Conservation (phyloP, 2,329 filamentous ascomycete species). For the Massarina eburnea region DNA sequence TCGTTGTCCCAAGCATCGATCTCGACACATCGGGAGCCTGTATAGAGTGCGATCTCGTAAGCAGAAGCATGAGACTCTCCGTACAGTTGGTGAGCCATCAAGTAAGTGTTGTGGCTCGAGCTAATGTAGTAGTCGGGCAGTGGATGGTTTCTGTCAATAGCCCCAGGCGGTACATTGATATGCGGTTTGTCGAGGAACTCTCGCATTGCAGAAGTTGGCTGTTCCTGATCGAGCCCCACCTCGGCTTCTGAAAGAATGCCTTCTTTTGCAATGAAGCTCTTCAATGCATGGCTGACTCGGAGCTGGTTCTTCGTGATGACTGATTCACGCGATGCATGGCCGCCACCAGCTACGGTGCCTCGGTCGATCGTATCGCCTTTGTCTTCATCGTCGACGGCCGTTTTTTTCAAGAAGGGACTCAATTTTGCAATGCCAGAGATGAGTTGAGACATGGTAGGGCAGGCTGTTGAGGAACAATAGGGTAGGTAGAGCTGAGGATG, state of each 20-base stretch:
- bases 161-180: constrained; percentile 56
- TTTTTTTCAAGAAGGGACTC: constrained; percentile 33
- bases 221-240: constrained; percentile 49
- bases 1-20: constrained; percentile 73
- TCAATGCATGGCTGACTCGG: constrained; percentile 61
- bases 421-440: constrained; percentile 36
- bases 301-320: constrained; percentile 57
- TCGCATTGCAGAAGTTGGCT: constrained; percentile 51
- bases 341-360: constrained; percentile 59
- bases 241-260: constrained; percentile 53
- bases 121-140: constrained; percentile 72
- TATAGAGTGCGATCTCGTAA: constrained; percentile 63
- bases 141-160: constrained; percentile 61
- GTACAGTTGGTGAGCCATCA: constrained; percentile 69
- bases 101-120: constrained; percentile 73
- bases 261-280: constrained; percentile 58
- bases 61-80: constrained; percentile 64
- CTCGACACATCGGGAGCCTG: constrained; percentile 70
- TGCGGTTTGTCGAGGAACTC: constrained; percentile 60
- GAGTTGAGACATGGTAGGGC: constrained; percentile 32
- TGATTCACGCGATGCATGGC: constrained; percentile 54
- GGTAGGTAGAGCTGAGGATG: background rate
- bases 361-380: constrained; percentile 58
- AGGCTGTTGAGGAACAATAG: background rate
- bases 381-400: constrained; percentile 49